Conservation (phyloP, 352 stramenopile genomes). For the Peronospora farinosa region DNA sequence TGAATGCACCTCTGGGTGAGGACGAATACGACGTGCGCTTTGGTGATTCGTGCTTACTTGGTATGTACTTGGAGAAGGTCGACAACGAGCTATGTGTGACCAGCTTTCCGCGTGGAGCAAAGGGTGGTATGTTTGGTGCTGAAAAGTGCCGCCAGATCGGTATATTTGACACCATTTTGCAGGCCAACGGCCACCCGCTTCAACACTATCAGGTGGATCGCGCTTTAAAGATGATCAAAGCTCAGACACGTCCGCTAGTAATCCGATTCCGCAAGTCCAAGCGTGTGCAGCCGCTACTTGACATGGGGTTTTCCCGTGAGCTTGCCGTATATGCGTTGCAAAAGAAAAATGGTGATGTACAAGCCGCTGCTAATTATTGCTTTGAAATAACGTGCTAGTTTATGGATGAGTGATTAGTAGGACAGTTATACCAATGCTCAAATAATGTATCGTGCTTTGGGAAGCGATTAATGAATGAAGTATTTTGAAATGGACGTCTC, state of each 20-base stretch:
- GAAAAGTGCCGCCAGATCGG: constrained; percentile 70
- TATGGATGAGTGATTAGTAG: not conserved
- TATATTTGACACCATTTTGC: constrained; percentile 63
- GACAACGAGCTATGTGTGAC: constrained; percentile 70
- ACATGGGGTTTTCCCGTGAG: constrained; percentile 66
- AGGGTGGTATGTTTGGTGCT: constrained; percentile 64
- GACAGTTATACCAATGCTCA: not conserved
- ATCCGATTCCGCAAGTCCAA: constrained; percentile 68
- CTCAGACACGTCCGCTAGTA: constrained; percentile 64
- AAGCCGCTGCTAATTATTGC: constrained; percentile 60
- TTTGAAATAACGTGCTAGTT: constrained; percentile 37
- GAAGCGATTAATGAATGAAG: not conserved
- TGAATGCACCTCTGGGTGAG: constrained; percentile 43
- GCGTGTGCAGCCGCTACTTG: constrained; percentile 56
- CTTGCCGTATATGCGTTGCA: constrained; percentile 45
- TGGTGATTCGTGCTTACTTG: constrained; percentile 60
- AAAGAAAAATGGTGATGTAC: constrained; percentile 49
- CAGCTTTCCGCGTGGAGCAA: constrained; percentile 58
- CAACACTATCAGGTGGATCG: constrained; percentile 80
- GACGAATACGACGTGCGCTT: constrained; percentile 81
- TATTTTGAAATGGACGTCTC: not conserved
- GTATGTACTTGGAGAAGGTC: constrained; percentile 78
- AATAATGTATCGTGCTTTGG: constrained; percentile 1
- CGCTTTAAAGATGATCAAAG: constrained; percentile 82
- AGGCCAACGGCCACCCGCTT: constrained; percentile 75